phyloP scores from a whole-genome alignment of 192 early-diverging fungal genomes.

The Dissophora ornata region DNA sequence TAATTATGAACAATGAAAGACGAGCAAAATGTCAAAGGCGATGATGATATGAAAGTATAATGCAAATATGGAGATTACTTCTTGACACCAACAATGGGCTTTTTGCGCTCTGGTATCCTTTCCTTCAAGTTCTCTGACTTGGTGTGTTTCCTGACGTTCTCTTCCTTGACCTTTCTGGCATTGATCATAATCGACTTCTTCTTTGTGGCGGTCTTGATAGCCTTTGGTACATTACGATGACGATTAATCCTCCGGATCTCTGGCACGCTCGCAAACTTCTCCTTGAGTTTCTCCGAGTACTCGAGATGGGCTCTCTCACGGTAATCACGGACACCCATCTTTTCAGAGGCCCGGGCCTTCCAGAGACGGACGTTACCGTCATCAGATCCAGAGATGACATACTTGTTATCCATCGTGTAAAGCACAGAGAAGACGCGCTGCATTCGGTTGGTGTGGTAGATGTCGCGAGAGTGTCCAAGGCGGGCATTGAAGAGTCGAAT shows the following conservation, averaged over 20 bases:
- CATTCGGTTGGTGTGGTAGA: constrained; percentile 99
- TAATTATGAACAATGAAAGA: too few relatives aligned
- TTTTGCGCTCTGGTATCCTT: constrained; percentile 76
- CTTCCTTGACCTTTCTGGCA: constrained; percentile 87
- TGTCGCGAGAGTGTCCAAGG: constrained; percentile 87
- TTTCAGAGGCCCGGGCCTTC: constrained; percentile 95
- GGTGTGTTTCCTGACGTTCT: constrained; percentile 90
- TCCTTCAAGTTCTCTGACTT: constrained; percentile 67
- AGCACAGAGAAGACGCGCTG: constrained; percentile 94
- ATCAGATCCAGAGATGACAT: constrained; percentile 94
- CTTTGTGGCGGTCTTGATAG: constrained; percentile 81
- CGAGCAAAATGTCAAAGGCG: too few relatives aligned
- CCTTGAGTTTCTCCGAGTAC: constrained; percentile 91
- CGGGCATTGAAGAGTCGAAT: constrained; percentile 87
- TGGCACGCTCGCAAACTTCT: constrained; percentile 90
- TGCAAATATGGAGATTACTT: constrained; percentile 46
- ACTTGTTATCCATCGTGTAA: constrained; percentile 95
- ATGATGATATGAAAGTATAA: constrained; percentile 4
- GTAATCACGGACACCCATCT: constrained; percentile 71
- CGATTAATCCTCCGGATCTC: constrained; percentile 88
- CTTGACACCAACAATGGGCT: constrained; percentile 72
- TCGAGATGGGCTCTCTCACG: constrained; percentile 83
- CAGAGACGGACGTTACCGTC: constrained; percentile 98
- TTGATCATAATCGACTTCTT: constrained; percentile 87
- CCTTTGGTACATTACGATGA: constrained; percentile 88